phyloP scores from a whole-genome alignment of 2,329 filamentous ascomycete genomes.

The Mycogone perniciosa region DNA sequence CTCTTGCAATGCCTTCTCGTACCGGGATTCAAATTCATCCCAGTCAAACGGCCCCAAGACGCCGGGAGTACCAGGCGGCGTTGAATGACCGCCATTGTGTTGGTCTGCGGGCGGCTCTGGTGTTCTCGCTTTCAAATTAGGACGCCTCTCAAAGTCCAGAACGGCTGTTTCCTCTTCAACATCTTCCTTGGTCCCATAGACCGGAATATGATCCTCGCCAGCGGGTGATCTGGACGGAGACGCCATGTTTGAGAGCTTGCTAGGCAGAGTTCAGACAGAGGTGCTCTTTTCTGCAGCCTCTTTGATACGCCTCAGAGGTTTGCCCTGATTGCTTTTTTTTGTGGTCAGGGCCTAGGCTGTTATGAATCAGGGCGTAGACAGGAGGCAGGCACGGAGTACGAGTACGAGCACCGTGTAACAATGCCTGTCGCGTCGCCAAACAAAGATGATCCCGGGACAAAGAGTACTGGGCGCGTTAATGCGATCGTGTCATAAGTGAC shows the following conservation, averaged over 20 bases:
- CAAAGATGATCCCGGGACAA: no score
- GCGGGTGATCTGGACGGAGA: conserved; percentile 11
- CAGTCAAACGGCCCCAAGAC: conserved; percentile 61
- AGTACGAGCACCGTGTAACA: no score
- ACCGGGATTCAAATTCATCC: conserved; percentile 66
- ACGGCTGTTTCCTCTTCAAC: conserved; percentile 16
- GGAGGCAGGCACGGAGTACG: no score
- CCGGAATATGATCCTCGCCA: conserved; percentile 4
- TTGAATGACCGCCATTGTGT: conserved; percentile 24
- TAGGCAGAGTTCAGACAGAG: background rate
- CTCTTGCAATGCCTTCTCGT: conserved; percentile 57
- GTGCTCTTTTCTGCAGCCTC: no score
- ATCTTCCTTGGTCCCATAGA: conserved; percentile 11
- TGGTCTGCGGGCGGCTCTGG: conserved; percentile 33
- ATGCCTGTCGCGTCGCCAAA: no score
- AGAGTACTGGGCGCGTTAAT: no score
- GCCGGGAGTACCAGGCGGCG: conserved; percentile 45
- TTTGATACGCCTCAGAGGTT: background rate
- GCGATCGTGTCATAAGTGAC: no score
- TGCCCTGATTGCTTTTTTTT: no score
- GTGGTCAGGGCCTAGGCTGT: no score
- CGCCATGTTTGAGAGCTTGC: conserved; percentile 10
- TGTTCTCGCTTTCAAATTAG: conserved; percentile 24
- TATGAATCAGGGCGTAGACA: no score
- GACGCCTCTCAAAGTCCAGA: conserved; percentile 17